Evolutionary conservation across 495 filamentous ascomycete species (phyloP), one percentile per base, ranked within the genome.

Genomic region (Penicillium diatomitis): DNA sequence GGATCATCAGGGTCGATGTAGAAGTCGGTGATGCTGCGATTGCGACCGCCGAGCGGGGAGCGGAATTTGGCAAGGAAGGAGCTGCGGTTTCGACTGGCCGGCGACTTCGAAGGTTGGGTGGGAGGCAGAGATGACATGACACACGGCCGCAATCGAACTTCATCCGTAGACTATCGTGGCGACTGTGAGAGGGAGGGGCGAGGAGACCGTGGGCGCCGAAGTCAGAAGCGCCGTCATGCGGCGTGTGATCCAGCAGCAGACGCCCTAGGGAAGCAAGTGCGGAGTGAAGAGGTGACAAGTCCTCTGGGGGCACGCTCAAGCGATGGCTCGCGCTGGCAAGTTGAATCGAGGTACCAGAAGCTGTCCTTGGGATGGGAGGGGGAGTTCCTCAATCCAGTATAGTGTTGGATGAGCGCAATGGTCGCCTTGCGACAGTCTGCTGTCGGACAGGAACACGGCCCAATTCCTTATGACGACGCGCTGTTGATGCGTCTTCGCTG

Each of bases 21-120:
- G 67, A 88, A 96, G 58, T 96, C 90, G 56, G 83, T 74, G 48
- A 94, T 71, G 61, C 81, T 82, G 57, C 88, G 85, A 53, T 85
- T 75, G 61, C 84, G 72, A 62, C 81, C 65, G 59, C 72, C 54
- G 72, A 90, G 78, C 27, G 81, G 79, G 28, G 74, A 75, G 38
- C 76, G 74, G 51, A 87, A 69, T 45, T 77, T 75, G 41, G 79
- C 76, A 32, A 85, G 61, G 52, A 86, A 53, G 44, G 75, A 79
- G 57, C 52, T 65, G 57, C 71, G 65, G 66, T 68, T 73, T 61
- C 69, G 68, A 63, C 65, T 60, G 57, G 62, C 58, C 62, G 67
- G 58, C 60, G 63, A 64, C 40, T 64, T 60, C 49, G 70, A 56
- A 51, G 67, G 47, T 49, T 60, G 57, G 54, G 58, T 49, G 55